phyloP scores from a whole-genome alignment of 139 green algal species.

The Spirogloea muscicola region DNA sequence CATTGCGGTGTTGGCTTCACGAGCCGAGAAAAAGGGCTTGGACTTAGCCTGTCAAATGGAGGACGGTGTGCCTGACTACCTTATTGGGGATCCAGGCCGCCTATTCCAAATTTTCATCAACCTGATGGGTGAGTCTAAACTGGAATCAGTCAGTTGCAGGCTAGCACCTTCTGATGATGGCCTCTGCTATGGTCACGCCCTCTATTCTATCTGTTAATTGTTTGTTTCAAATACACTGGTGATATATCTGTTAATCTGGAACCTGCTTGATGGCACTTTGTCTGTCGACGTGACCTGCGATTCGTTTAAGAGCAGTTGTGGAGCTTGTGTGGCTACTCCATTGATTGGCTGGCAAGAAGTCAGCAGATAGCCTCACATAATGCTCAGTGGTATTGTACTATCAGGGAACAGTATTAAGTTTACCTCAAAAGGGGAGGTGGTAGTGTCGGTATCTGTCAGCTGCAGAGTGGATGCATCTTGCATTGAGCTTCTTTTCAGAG shows the following conservation, averaged over 20 bases:
- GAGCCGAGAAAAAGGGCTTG: conserved; percentile 18
- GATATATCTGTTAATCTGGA: too few species aligned
- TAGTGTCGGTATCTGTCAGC: conserved; percentile 5
- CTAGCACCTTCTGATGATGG: too few species aligned
- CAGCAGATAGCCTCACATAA: too few species aligned
- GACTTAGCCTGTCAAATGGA: conserved; percentile 2
- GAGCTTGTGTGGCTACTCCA: too few species aligned
- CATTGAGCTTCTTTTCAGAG: conserved; percentile 14
- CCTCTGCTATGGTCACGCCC: too few species aligned
- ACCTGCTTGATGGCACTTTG: too few species aligned
- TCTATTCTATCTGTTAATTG: too few species aligned
- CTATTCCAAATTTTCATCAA: conserved; percentile 43
- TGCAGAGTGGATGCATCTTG: background rate
- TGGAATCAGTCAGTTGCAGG: too few species aligned
- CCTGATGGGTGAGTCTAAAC: conserved; percentile 26
- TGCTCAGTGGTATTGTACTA: too few species aligned
- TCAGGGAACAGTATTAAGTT: conserved; percentile 40
- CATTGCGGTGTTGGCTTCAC: conserved; percentile 15
- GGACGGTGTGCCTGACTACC: background rate
- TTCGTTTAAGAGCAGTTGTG: too few species aligned
- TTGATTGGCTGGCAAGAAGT: too few species aligned
- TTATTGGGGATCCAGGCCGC: conserved; percentile 26
- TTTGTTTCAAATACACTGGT: background rate
- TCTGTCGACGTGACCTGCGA: too few species aligned
- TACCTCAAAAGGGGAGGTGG: conserved; percentile 20